Evolutionary conservation across 2,329 filamentous ascomycete species (phyloP), one percentile per base, ranked within the genome.

Genomic region (Talaromyces sp.): DNA sequence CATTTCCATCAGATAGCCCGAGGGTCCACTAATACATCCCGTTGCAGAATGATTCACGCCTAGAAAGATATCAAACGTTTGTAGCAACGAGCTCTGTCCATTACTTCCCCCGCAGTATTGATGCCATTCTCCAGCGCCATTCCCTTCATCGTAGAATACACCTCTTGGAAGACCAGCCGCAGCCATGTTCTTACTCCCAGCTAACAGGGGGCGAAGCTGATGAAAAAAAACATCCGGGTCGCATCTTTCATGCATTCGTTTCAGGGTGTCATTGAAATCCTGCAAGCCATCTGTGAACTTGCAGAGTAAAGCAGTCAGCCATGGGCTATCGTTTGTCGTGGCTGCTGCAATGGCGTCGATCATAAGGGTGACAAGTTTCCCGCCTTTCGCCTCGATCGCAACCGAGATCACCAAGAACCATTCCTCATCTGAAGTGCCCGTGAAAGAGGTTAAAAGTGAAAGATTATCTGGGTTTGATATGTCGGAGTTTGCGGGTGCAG

Each of bases 71-170:
- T 83, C 80, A 52, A 81, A 79, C 17, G 81, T 77, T 44, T 82
- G 80, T 3, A 83, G 73, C 41, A 83, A 56, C 0, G 80, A 81
- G 64, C 79, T 82, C 58, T 82, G 80, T 0, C 78, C 80, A 58
- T 83, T 83, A 56, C 80, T 82, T 0, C 80, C 80, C 2, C 80
- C 80, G 29, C 78, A 76, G 52, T 80, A 78, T 45, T 79, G 76
- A 17, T 72, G 70, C 79, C 79, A 82, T 11, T 75, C 65, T 1
- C 78, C 79, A 33, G 72, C 70, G 0, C 76, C 77, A 7, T 77
- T 61, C 3, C 79, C 80, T 35, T 77, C 67, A 48, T 82, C 79
- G 56, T 81, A 82, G 57, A 80, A 82, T 2, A 82, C 75, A 10
- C 80, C 80, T 5, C 74, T 70, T 0, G 80, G 78, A 27, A 82